Evolutionary conservation across 805 yeast genomes (phyloP).

Genomic region (Yamadazyma olivae): DNA sequence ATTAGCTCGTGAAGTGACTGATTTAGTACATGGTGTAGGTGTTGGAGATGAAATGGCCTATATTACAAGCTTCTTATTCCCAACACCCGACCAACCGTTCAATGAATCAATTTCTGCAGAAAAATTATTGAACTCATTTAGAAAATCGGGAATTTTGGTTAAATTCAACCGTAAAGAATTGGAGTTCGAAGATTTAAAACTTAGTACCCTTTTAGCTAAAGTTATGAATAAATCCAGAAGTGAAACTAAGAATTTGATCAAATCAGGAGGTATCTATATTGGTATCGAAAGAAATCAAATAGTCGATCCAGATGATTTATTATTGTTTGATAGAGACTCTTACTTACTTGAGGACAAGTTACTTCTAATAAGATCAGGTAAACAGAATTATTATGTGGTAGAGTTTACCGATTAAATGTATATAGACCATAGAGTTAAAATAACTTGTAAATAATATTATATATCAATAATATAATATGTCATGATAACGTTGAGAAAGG

Average conservation of each 20-base stretch:
- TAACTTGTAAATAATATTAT: not conserved
- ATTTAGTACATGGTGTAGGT: conserved; percentile 81
- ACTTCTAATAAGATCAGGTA: conserved; percentile 71
- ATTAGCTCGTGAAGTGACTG: conserved; percentile 82
- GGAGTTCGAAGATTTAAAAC: conserved; percentile 32
- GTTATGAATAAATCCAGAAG: conserved; percentile 49
- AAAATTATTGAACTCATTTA: conserved; percentile 54
- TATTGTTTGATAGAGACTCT: conserved; percentile 43
- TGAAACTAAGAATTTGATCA: conserved; percentile 60
- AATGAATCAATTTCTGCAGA: conserved; percentile 45
- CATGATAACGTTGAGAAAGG: conserved; percentile 8
- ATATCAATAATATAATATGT: conserved; percentile 10
- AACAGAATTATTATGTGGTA: conserved; percentile 60
- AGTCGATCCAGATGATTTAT: conserved; percentile 44
- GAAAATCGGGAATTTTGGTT: conserved; percentile 53
- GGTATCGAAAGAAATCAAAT: conserved; percentile 59
- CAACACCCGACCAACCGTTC: conserved; percentile 49
- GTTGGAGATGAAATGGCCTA: conserved; percentile 64
- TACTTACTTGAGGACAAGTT: conserved; percentile 58
- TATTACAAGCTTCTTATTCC: conserved; percentile 67
- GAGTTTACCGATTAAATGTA: conserved; percentile 29
- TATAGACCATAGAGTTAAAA: not conserved
- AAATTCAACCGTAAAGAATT: conserved; percentile 31
- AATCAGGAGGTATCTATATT: conserved; percentile 68
- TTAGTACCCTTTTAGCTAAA: conserved; percentile 51